Base-by-base conservation (phyloP, 2,329 filamentous ascomycete genomes). In the Nothophoma quercina region DNA sequence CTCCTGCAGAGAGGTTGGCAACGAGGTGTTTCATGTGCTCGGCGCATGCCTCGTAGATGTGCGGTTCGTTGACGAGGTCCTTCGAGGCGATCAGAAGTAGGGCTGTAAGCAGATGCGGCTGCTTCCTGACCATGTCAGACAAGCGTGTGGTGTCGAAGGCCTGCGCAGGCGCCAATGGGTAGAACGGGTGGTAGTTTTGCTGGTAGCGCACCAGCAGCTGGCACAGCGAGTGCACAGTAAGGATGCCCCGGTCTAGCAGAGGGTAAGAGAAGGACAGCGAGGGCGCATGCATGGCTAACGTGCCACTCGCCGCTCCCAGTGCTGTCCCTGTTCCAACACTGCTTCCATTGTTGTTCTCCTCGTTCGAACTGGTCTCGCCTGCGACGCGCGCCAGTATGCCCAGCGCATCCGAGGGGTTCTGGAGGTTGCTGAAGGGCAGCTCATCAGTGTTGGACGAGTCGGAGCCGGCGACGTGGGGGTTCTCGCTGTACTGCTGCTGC, bases 21-120 rank as follows among this genome's bases (percentile, higher is more conserved):
- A 90, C 84, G 13, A 90, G 76, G 23, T 81, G 81, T 60, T 89
- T 86, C 86, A 90, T 90, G 59, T 90, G 83, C 49, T 84, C 82
- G 16, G 87, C 85, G 65, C 87, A 89, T 32, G 84, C 81, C 57
- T 85, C 83, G 60, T 89, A 87, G 0, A 88, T 81, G 36, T 83
- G 78, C 2, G 84, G 82, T 62, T 87, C 83, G 5, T 87, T 81
- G 1, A 83, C 79, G n/a, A 89, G 75, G 62, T 91, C 87, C 70
- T 89, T 88, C 7, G 88, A 88, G 4, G 87, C 85, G 40, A 91
- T 87, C 1, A 87, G 87, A 4, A 91, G 76, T 2, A 90, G 84
- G 0, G 88, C 87, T 0, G 88, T 90, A 13, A 90, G 78, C 0
- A 91, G 77, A 64, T 90, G 85, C 23, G 83, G 85, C 64, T 90